phyloP scores from a whole-genome alignment of 306 rosid species.

The Castanea mollissima region DNA sequence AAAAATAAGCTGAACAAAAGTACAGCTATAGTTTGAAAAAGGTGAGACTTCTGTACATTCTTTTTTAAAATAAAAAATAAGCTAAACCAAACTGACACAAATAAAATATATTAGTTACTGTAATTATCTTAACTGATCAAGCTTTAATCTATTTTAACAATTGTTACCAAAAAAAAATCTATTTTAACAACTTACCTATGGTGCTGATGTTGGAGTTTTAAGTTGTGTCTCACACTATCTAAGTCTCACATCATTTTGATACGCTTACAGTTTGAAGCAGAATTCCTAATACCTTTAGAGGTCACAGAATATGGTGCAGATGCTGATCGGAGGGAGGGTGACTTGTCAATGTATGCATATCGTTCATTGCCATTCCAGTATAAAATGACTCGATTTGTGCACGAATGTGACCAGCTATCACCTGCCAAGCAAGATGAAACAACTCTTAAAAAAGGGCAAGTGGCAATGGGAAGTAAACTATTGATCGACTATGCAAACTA shows the following conservation, averaged over 20 bases:
- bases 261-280: constrained; percentile 54
- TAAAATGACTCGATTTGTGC: constrained; percentile 81
- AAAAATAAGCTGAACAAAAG: no score
- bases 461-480: constrained; percentile 5
- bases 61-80: no score
- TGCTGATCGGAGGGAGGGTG: constrained; percentile 68
- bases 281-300: constrained; percentile 57
- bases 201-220: background rate
- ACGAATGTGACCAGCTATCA: constrained; percentile 95
- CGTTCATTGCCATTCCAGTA: constrained; percentile 76
- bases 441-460: background rate
- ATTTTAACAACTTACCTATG: background rate
- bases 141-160: background rate
- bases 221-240: background rate
- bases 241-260: constrained; percentile 46
- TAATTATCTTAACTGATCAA: background rate
- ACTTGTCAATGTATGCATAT: constrained; percentile 72
- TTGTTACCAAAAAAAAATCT: background rate
- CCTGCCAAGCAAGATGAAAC: constrained; percentile 47
- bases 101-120: background rate
- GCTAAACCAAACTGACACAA: no score
- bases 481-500: background rate
- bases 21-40: no score
- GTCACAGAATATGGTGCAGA: constrained; percentile 78
- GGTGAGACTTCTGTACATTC: no score